phyloP scores from a whole-genome alignment of 345 rosid genomes.

The Ceriops decandra region DNA sequence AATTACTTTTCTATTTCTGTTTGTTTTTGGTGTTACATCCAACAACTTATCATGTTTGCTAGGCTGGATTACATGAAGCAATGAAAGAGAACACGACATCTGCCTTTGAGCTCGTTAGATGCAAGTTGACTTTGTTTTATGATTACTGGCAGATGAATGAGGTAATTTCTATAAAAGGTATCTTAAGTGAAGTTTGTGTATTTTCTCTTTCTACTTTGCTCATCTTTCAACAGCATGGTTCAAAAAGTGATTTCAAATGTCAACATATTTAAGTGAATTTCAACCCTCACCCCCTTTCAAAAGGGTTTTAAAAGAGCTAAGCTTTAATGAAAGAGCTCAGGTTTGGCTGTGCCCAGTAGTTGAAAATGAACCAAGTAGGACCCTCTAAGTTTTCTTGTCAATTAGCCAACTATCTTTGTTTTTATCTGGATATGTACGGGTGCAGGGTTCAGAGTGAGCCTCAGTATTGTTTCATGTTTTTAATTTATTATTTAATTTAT shows the following conservation, averaged over 20 bases:
- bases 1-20: slow-evolving; percentile 3
- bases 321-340: not conserved
- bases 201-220: not conserved
- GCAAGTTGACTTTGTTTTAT: slow-evolving; percentile 76
- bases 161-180: slow-evolving; percentile 35
- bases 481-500: not conserved
- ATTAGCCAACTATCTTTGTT: not conserved
- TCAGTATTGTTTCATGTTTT: not conserved
- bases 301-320: not conserved
- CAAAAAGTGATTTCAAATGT: not conserved
- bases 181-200: not conserved
- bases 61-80: slow-evolving; percentile 57
- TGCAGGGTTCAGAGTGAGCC: not conserved
- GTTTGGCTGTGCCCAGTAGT: not conserved
- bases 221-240: too few relatives aligned
- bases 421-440: too few relatives aligned
- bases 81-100: slow-evolving; percentile 28
- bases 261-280: not conserved
- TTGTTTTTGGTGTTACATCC: slow-evolving; percentile 12
- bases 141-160: slow-evolving; percentile 90
- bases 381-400: not conserved
- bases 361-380: not conserved
- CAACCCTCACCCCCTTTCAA: not conserved
- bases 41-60: slow-evolving; percentile 14
- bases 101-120: slow-evolving; percentile 60